Evolutionary conservation across 2,329 filamentous ascomycete species (phyloP).

Genomic region (Plectosphaerella cucumerina): DNA sequence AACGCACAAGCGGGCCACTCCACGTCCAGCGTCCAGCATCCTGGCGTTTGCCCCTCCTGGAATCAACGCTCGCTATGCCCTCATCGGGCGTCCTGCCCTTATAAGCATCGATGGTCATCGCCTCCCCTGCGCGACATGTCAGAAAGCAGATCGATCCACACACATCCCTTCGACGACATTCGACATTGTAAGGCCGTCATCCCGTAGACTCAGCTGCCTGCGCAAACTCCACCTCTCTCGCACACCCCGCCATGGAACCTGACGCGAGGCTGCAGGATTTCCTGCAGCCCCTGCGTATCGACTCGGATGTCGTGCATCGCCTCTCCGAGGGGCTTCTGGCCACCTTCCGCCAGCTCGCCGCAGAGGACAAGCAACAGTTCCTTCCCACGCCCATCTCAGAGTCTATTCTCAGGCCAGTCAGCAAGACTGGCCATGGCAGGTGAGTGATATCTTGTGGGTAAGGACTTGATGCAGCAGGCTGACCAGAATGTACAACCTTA

Average conservation of each 20-base stretch:
- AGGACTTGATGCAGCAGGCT: too few species aligned
- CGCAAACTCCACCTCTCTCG: neutral
- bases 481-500: conserved; percentile 17
- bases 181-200: too few species aligned
- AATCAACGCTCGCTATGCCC: neutral
- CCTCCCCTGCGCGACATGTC: too few species aligned
- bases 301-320: conserved; percentile 37
- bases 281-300: conserved; percentile 45
- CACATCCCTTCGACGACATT: neutral
- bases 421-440: conserved; percentile 39
- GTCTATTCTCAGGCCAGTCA: conserved; percentile 47
- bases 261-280: conserved; percentile 34
- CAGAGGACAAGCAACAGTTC: conserved; percentile 51
- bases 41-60: neutral
- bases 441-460: conserved; percentile 28
- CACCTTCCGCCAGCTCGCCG: conserved; percentile 46
- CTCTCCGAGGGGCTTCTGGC: conserved; percentile 43
- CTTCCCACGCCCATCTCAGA: conserved; percentile 59
- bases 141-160: neutral
- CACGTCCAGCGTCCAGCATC: neutral
- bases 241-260: neutral
- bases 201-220: too few species aligned
- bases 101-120: neutral
- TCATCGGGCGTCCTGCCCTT: neutral
- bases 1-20: too few species aligned